Base-by-base conservation (phyloP, 176 grass and related monocot species). In the Triticum turgidum region DNA sequence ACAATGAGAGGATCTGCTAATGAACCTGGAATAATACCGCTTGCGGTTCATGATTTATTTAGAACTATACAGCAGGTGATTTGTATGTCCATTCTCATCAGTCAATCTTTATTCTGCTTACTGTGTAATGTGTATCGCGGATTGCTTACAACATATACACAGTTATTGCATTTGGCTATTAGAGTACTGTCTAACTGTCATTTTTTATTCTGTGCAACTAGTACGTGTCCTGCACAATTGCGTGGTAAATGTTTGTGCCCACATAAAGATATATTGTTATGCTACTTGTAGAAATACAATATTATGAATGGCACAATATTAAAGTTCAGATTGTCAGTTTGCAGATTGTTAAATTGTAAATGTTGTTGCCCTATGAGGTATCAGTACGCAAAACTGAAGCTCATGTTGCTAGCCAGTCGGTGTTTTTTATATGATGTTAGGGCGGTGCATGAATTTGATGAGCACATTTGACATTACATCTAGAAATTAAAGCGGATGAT, bases 21-120 rank as follows among this genome's bases (percentile, higher is more conserved):
- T 41, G 96, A 98, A 82, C 91, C 90, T 41, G 93, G 96, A 76
- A 95, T 98, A 62, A 98, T 98, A 69, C 90, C 96, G 9, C 93
- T 96, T 58, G 91, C 93, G 12, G 91, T 96, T 65, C 74, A 92
- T 39, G 93, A 95, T 75, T 90, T 98, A 52, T 98, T 98, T 45
- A 64, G 89, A 56, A 87, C 62, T 41, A 96, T 94, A 84, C 82
- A 94, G 78, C 82, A 98, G 93, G 93, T 95, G 38, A 44, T 79
- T 33, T 58, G 25, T 21, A 12, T 49, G 61, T 65, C 5, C 7
- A 64, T 64, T 76, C 33, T 77, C 27, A 73, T 39, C 1, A 54
- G n/a, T 11, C 4, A 83, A 66, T 79, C 13, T 59, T 72, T 83
- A 32, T 83, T 58, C 61, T 79, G 4, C 42, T 70, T 65, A 42